Evolutionary conservation across 2,329 filamentous ascomycete species (phyloP), one percentile per base, ranked within the genome.

Genomic region (Cercospora nicotianae): DNA sequence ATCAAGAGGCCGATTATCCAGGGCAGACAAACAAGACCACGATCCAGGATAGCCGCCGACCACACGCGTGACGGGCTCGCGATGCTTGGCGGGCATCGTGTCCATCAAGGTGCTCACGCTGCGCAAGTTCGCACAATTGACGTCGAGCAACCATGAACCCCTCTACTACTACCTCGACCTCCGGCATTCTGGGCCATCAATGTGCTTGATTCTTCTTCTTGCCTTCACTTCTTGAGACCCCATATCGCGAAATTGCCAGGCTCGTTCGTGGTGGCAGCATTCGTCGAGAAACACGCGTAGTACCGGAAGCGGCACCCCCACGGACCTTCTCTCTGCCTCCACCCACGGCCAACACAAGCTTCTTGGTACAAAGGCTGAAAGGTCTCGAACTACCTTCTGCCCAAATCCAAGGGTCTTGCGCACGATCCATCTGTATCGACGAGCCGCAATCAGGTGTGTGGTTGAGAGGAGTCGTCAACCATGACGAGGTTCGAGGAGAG

Each of bases 401-500:
- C 18, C 28, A 13, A 23, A 39, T 20, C 42, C 36, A 63, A 63
- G 45, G 39, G 45, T 63, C 61, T 23, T 20, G 53, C 39, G 36
- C 55, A 51, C 57, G 64, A 53, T 42, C 57, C 45, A 53, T 23
- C 59, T 42, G 5, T 10, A 30, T 31, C 51, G 30, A n/a, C 28
- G 60, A 53, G 28, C 59, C 42, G 18, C 55, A 20, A n/a, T 10
- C 26, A 33, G 28, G 26, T 30, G 20, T n/a, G 20, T 9, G 10
- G 18, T 64, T n/a, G 45, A 42, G 28, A 20, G 18, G 61, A 28
- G 3, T 18, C n/a, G 13, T 64, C 39, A 26, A 36, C 18, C 55
- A 73, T 73, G 72, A 69, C 70, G 5, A 68, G 69, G 28, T 72
- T 73, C 60, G 67, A 73, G 51, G 72, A 73, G 60, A 72, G 70